Evolutionary conservation across 2,329 filamentous ascomycete genomes (phyloP).

Genomic region (Samsoniella hepiali): DNA sequence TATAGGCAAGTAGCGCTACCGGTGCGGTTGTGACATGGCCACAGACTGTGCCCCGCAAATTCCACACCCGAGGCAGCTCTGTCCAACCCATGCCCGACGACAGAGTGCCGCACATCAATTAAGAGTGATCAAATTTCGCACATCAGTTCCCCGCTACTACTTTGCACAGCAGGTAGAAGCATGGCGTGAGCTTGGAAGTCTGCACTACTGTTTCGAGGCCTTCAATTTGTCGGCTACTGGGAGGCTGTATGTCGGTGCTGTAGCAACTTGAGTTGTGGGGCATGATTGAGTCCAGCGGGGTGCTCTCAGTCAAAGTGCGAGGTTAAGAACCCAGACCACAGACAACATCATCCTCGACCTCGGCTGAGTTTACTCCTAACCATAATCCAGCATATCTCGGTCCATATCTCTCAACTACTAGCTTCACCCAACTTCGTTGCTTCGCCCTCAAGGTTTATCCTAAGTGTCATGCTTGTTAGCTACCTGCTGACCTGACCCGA

Average conservation of each 20-base stretch:
- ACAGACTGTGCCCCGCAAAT: too few relatives aligned
- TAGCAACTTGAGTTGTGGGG: conserved; percentile 12
- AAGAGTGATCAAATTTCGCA: too few relatives aligned
- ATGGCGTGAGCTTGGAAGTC: too few relatives aligned
- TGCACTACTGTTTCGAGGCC: neutral
- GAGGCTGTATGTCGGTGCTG: neutral
- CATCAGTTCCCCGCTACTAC: too few relatives aligned
- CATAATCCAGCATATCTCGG: neutral
- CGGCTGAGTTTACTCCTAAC: neutral
- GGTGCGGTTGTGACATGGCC: too few relatives aligned
- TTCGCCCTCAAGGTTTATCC: neutral
- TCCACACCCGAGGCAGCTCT: too few relatives aligned
- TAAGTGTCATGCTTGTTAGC: neutral
- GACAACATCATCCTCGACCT: neutral
- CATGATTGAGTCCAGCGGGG: neutral
- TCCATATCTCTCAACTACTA: neutral
- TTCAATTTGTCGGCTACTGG: neutral
- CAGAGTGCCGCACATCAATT: too few relatives aligned
- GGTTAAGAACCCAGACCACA: neutral
- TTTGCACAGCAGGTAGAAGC: too few relatives aligned
- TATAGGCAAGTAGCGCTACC: too few relatives aligned
- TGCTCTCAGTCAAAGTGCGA: neutral
- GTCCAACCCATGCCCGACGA: too few relatives aligned
- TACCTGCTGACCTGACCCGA: neutral
- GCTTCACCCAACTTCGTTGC: neutral